Percentiles rank a stretch among this genome's conserved stretches.
These are phyloP conservation scores for Neopestalotiopsis rosae DNA, from an alignment of 2,329 filamentous ascomycete species.

Conservation along the genomic window DNA sequence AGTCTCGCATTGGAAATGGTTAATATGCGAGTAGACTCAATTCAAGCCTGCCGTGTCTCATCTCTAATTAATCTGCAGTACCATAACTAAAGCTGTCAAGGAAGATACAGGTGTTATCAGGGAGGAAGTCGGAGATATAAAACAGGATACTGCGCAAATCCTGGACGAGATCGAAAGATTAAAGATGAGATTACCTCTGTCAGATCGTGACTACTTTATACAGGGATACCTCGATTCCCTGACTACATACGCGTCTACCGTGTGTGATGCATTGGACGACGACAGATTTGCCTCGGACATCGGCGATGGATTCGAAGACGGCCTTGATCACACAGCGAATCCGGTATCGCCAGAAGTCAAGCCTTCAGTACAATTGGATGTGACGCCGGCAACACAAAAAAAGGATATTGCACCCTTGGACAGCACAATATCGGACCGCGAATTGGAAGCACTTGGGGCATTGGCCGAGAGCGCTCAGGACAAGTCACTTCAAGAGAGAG, in stretches of 20 bases:
- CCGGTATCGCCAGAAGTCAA: neutral
- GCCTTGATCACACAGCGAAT: neutral
- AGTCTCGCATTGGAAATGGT: constrained; percentile 7
- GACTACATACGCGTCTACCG: neutral
- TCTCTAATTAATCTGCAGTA: neutral
- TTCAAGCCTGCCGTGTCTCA: neutral
- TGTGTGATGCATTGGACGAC: neutral
- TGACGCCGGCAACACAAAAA: too few relatives aligned
- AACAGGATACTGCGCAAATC: constrained; percentile 1
- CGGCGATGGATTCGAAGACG: neutral
- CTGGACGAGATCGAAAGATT: neutral
- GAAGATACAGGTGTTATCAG: neutral
- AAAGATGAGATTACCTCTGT: neutral
- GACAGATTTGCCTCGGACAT: too few relatives aligned
- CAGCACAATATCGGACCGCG: too few relatives aligned
- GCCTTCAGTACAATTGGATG: too few relatives aligned
- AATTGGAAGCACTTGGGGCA: too few relatives aligned
- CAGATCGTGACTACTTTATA: neutral
- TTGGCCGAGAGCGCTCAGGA: too few relatives aligned
- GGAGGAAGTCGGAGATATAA: neutral
- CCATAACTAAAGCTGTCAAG: neutral
- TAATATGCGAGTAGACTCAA: neutral
- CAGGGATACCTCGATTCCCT: neutral
- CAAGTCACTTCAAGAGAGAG: too few relatives aligned
- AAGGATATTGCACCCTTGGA: too few relatives aligned